Percentiles rank a stretch among this genome's conserved stretches.
Evolutionary conservation across 2,329 filamentous ascomycete species (phyloP).

Genomic region (Verticillium alfalfae): DNA sequence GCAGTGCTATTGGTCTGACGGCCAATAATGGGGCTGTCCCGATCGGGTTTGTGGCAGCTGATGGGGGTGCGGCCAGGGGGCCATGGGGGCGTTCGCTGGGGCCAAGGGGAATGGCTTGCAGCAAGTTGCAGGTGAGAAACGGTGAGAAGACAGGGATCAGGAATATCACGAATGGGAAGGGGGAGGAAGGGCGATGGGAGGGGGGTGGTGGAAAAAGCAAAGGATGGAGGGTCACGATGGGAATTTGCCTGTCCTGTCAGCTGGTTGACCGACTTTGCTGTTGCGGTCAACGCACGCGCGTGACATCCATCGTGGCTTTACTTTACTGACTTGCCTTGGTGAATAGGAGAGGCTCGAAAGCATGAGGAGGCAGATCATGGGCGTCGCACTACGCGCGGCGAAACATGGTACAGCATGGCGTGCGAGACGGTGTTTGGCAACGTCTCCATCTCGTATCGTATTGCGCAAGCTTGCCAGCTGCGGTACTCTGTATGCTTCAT

Average conservation of each 20-base stretch:
- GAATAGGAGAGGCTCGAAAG: neutral
- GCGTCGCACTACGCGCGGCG: neutral
- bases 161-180: neutral
- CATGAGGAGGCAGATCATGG: neutral
- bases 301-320: neutral
- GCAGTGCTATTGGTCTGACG: neutral
- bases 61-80: neutral
- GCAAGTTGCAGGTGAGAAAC: slow-evolving; percentile 5
- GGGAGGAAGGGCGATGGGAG: neutral
- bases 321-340: neutral
- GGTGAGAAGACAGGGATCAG: neutral
- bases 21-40: neutral
- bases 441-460: neutral
- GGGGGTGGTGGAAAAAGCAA: neutral
- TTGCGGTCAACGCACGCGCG: neutral
- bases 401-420: neutral
- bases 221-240: neutral
- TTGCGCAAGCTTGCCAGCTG: neutral
- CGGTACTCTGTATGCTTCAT: neutral
- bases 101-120: slow-evolving; percentile 3
- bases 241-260: neutral
- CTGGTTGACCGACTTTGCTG: neutral
- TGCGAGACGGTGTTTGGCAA: neutral
- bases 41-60: neutral
- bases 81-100: neutral